phyloP scores from a whole-genome alignment of 2,329 filamentous ascomycete genomes.

The Diaporthe humulicola region DNA sequence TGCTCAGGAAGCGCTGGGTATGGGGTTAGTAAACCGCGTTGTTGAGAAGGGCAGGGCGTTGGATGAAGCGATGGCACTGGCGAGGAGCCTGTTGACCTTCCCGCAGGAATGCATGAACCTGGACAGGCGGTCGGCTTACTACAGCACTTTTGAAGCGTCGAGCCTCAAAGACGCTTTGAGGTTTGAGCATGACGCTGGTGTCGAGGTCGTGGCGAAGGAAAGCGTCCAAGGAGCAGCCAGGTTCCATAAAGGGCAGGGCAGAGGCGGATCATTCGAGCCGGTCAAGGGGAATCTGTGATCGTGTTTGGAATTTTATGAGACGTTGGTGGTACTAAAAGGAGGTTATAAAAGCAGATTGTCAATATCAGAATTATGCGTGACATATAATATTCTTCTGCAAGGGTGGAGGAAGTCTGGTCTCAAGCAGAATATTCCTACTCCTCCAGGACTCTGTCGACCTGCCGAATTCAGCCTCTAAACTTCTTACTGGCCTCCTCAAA shows the following conservation, averaged over 20 bases:
- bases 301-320: not conserved
- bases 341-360: not conserved
- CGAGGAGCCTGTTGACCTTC: constrained; percentile 60
- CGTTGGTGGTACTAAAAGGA: not conserved
- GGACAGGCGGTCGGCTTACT: constrained; percentile 63
- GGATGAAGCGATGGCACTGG: constrained; percentile 62
- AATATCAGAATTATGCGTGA: no score
- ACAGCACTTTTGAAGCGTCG: constrained; percentile 61
- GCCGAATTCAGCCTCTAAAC: constrained; percentile 52
- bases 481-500: constrained; percentile 59
- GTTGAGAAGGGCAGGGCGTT: constrained; percentile 63
- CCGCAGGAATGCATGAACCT: constrained; percentile 66
- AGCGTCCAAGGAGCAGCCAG: constrained; percentile 46
- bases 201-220: constrained; percentile 57
- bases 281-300: constrained; percentile 12
- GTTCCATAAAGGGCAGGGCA: constrained; percentile 16
- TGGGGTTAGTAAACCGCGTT: constrained; percentile 67
- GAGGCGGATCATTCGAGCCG: constrained; percentile 5
- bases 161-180: constrained; percentile 64
- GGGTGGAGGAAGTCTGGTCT: accelerated
- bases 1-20: constrained; percentile 62
- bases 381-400: no score
- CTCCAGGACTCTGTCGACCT: no score
- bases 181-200: constrained; percentile 60
- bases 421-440: not conserved